phyloP scores from a whole-genome alignment of 2,329 filamentous ascomycete genomes.

The Corniculantispora saksenae region DNA sequence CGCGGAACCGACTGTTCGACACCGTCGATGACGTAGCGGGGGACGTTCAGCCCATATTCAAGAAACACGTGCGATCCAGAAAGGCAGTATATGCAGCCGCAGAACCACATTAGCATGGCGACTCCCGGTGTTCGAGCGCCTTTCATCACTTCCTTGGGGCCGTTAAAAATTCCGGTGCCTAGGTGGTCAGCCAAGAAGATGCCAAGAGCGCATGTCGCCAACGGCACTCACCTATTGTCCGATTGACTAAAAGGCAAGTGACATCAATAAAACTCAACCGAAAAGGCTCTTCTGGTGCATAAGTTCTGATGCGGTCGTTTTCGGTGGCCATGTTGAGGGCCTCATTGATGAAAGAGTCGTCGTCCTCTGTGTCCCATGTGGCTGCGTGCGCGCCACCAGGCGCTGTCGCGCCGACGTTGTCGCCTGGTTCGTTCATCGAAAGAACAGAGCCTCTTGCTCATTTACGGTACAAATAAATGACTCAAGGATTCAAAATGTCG shows the following conservation, averaged over 20 bases:
- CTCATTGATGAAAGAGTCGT: background rate
- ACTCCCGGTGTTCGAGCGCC: constrained; percentile 36
- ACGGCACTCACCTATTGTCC: constrained; percentile 38
- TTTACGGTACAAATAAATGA: background rate
- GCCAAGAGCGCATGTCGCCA: background rate
- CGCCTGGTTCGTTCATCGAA: background rate
- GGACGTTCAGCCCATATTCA: constrained; percentile 49
- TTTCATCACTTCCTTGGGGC: constrained; percentile 34
- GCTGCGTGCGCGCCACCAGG: background rate
- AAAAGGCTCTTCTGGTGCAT: constrained; percentile 37
- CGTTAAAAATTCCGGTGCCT: constrained; percentile 42
- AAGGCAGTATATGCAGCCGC: constrained; percentile 40
- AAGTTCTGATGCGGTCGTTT: constrained; percentile 32
- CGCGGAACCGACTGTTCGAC: constrained; percentile 43
- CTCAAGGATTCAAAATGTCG: background rate
- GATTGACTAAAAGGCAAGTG: constrained; percentile 37
- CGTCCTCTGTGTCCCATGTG: background rate
- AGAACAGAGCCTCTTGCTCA: background rate
- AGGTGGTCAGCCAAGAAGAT: constrained; percentile 20
- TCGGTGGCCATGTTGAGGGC: constrained; percentile 19
- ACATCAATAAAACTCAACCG: constrained; percentile 39
- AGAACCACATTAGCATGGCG: constrained; percentile 43
- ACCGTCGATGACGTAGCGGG: constrained; percentile 41
- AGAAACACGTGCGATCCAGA: constrained; percentile 41
- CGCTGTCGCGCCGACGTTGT: background rate